Percentiles rank a stretch among this genome's conserved stretches.
These are phyloP conservation scores for Trichoderma sp. DNA, from an alignment of 2,329 filamentous ascomycete genomes.

Conservation along the genomic window DNA sequence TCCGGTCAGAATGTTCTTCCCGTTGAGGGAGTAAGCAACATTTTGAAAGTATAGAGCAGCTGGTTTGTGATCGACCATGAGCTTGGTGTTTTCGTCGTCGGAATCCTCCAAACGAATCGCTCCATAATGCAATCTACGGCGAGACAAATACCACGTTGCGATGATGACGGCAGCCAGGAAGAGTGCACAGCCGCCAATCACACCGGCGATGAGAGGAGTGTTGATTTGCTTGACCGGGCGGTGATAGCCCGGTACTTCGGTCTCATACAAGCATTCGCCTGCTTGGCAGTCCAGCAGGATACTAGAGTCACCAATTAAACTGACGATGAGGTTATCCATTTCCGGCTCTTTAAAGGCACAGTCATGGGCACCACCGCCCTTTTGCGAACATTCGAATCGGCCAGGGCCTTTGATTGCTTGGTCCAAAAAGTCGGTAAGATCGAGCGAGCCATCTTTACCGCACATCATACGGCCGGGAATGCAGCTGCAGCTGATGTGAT, in stretches of 20 bases:
- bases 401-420: constrained; percentile 84
- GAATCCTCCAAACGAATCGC: constrained; percentile 83
- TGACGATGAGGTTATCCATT: constrained; percentile 86
- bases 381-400: constrained; percentile 70
- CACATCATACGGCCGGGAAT: constrained; percentile 91
- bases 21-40: constrained; percentile 81
- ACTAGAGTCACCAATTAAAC: constrained; percentile 86
- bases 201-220: constrained; percentile 88
- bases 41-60: constrained; percentile 85
- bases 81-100: constrained; percentile 79
- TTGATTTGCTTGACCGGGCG: constrained; percentile 92
- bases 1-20: constrained; percentile 76
- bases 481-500: constrained; percentile 81
- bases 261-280: constrained; percentile 90
- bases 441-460: constrained; percentile 84
- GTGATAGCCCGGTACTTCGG: constrained; percentile 87
- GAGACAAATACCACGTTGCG: constrained; percentile 81
- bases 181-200: constrained; percentile 81
- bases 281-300: constrained; percentile 79
- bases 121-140: constrained; percentile 67
- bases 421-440: constrained; percentile 84
- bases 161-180: constrained; percentile 88
- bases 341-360: constrained; percentile 88
- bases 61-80: constrained; percentile 89
- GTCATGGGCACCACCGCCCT: constrained; percentile 59